A percentile compares a stretch with the other conserved stretches of the same genome.
Evolutionary conservation across 208 protist genomes (phyloP).

Genomic region (Leishmania guyanensis): DNA sequence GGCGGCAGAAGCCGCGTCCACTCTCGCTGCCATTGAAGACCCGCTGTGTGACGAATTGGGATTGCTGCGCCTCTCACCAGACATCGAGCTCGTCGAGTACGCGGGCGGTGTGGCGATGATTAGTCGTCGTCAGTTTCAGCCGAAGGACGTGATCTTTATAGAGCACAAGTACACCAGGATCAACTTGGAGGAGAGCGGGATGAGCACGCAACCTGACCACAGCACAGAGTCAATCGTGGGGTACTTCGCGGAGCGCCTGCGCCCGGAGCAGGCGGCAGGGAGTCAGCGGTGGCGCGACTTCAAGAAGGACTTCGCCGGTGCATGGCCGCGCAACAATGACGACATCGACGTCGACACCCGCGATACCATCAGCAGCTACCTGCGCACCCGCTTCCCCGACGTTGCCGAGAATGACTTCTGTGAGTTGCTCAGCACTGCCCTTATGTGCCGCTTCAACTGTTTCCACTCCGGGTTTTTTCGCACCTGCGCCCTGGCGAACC

Average conservation of each 20-base stretch:
- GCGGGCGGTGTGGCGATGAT: slow-evolving; percentile 76
- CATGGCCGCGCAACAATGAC: slow-evolving; percentile 68
- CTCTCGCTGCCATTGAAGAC: slow-evolving; percentile 38
- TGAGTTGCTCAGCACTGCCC: slow-evolving; percentile 61
- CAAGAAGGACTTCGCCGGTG: slow-evolving; percentile 69
- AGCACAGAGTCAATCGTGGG: slow-evolving; percentile 63
- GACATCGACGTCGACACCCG: slow-evolving; percentile 61
- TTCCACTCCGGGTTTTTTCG: slow-evolving; percentile 89
- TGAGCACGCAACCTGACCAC: slow-evolving; percentile 38
- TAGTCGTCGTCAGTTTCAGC: slow-evolving; percentile 54
- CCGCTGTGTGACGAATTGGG: slow-evolving; percentile 57
- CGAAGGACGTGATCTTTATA: slow-evolving; percentile 72
- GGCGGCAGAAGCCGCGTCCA: slow-evolving; percentile 22
- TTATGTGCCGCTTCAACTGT: slow-evolving; percentile 90
- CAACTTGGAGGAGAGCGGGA: slow-evolving; percentile 44
- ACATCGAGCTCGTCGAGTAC: slow-evolving; percentile 78
- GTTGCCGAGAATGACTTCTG: slow-evolving; percentile 48
- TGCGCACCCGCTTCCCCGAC: slow-evolving; percentile 47
- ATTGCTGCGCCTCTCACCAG: slow-evolving; percentile 48
- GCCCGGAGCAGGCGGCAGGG: slow-evolving; percentile 41
- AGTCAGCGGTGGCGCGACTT: slow-evolving; percentile 51
- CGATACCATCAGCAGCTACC: slow-evolving; percentile 32
- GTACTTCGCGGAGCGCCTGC: slow-evolving; percentile 70
- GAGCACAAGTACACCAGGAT: slow-evolving; percentile 69
- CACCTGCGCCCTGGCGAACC: slow-evolving; percentile 83